Base-by-base conservation (phyloP, 306 rosid species). In the Cyclanthera cordifolia region DNA sequence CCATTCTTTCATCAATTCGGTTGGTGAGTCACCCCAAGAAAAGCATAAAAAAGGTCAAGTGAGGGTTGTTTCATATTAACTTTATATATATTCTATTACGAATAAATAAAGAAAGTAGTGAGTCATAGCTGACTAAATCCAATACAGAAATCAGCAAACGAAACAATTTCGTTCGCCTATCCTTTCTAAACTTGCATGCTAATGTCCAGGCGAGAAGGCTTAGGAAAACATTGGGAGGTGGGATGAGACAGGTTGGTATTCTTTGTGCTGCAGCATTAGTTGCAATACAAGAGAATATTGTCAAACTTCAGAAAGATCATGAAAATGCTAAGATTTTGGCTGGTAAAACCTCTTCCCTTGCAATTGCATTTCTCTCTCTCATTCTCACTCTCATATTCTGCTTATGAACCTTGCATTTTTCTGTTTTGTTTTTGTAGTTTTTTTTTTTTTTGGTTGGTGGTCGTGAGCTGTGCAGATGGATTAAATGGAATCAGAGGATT, bases 201-300 rank as follows among this genome's bases (percentile, higher is more conserved):
- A n/a, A n/a, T n/a, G n/a, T 32, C 59, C 27, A 93, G 98, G 98
- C 98, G 30, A 85, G 85, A 83, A 65, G 79, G 75, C 87, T 93
- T 72, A 80, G 93, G 71, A 93, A 93, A 80, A 84, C 96, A 55
- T 79, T 93, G 61, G 98, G 98, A n/a, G 98, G 98, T 45, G 98
- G 95, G 72, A 93, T 89, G 98, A 93, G 95, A 75, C 96, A 93
- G 82, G 45, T 83, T 1, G 98, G 98, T 47, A 58, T 89, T 73
- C 89, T 93, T 37, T 87, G 96, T 34, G 98, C 95, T 11, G 96
- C 95, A 7, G 95, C 96, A 68, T 79, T 93, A 37, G 88, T 93
- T 61, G 98, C 86, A 53, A 71, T 93, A 10, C 84, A 84, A 58
- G 93, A 93, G 64, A 87, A 87, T 82, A 79, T 84, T 50, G 80